Evolutionary conservation across 169 alveolate genomes (phyloP), one percentile per base, ranked within the genome.

Genomic region (Eimeria nieschulzi): DNA sequence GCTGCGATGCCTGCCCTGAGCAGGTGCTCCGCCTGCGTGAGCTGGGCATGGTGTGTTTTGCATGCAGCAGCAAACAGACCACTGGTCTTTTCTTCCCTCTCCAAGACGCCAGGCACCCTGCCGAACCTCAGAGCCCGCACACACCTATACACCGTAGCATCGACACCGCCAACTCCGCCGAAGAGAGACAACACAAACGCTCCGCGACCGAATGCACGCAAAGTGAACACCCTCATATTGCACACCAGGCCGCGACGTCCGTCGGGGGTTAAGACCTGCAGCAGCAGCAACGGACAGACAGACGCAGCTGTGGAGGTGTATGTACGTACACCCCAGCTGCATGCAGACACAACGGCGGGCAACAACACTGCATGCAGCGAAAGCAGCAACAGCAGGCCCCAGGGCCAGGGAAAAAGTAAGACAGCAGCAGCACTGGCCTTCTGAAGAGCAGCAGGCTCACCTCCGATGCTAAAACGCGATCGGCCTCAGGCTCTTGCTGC

Each of bases 111-210:
- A 68, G 8, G 17, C 17, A 72, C 51, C 59, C 21, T 55, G 21
- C 82, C 82, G 33, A 72, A 72, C 9, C 82, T 13, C 59, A 72
- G 55, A 19, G 33, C 53, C 17, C 82, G 82, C n/a, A 72, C 59
- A 6, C 82, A 72, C 82, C 33, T 72, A 25, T 23, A 72, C 17
- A 72, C 82, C 55, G 82, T 72, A n/a, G 82, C 56, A 25, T 72
- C 82, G 56, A 72, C 82, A 7, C 82, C 82, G 3, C 82, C 82
- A 8, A 72, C 82, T 7, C 56, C 82, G 56, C 82, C 82, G 21
- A 72, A 72, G 9, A 23, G 51, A 25, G 82, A 72, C 17, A 72
- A 55, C 59, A 72, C 82, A 72, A 72, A 72, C 0, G 59, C 5
- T 0, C 82, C 82, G 21, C 82, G 17, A 8, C 82, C 82, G 59